Base-by-base conservation (phyloP, 306 rosid genomes). In the Fragaria iinumae region DNA sequence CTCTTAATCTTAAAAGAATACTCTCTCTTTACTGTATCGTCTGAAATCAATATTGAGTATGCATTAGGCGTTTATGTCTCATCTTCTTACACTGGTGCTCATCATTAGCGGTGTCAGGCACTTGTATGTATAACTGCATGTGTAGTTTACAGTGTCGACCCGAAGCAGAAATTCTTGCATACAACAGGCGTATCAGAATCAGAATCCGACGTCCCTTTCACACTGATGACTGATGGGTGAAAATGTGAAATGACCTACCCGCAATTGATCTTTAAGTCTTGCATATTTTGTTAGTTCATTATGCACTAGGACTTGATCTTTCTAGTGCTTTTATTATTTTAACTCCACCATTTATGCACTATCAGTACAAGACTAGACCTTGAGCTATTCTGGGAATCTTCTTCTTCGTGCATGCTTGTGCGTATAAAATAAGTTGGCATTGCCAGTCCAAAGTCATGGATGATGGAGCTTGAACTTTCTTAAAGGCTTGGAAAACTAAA, bases 341-440 rank as follows among this genome's bases (percentile, higher is more conserved):
- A 36, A 27, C 32, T 62, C 69, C 11, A 62, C 49, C 72, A 64
- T 11, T 11, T 13, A 56, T n/a, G 62, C 34, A 32, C 49, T 14
- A 48, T 47, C 11, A 14, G 4, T 3, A 66, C 34, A 64, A 72
- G 36, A 21, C n/a, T 8, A 21, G 25, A 18, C 27, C 14, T 38
- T 34, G 43, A 13, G 53, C 25, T 66, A 74, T 71, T 71, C 32
- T 36, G 52, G 77, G 77, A 70, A 71, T 62, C 71, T 78, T 48
- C 43, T 43, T 69, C 55, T 45, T 34, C 65, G 60, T 63, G 74
- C 38, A 38, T 27, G 60, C 21, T 49, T 53, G 25, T 65, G 29
- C 6, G n/a, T 65, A 14, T 78, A 25, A 29, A 36, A 8, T 36
- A 60, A 25, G 11, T 14, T 36, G 18, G 48, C 23, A 68, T 52